Evolutionary conservation across 129 eudicot species (phyloP), one percentile per base, ranked within the genome.

Genomic region (Ambrosia trifida): DNA sequence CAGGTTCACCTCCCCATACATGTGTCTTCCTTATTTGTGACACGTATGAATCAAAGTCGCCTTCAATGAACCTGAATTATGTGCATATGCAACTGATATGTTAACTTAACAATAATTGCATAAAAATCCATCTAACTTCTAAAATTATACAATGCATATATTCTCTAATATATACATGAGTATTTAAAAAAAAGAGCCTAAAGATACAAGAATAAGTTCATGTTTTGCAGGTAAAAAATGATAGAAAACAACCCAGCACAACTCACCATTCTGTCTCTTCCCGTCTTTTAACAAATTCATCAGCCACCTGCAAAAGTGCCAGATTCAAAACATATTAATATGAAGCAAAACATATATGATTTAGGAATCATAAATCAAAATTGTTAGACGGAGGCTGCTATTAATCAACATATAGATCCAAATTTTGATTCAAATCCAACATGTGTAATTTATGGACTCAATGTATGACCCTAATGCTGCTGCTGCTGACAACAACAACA

Each of bases 1-100:
- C 99, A 61, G 99, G 99, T 76, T 94, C 99, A 59, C 99, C 99
- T 71, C 99, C 99, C 99, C 99, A 94, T 31, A 90, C 93, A 79
- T 84, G 96, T 19, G 97, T 82, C 87, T 86, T 90, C 84, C 96
- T 85, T 20, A 90, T 94, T 59, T 85, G 80, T 13, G 96, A 83
- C 65, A 94, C 96, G 60, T 94, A 87, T n/a, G 86, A 66, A 40
- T 87, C 94, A 69, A 94, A 94, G 76, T 94, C 89, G 2, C 97
- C 97, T 78, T 94, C 99, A 59, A 94, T 85, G 76, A 94, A 94
- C 98, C 98, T 93, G 82, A 68, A 45, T 64, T 5, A 7, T 56
- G 38, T 44, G 56, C 31, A 43, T 10, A 50, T 53, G 33, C 36
- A 40, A 53, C 11, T 7, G 8, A 62, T 17, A 61, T 65, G 49